A percentile compares a stretch with the other conserved stretches of the same genome.
phyloP scores from a whole-genome alignment of 31 red algal species.

The Asparagopsis taxiformis region DNA sequence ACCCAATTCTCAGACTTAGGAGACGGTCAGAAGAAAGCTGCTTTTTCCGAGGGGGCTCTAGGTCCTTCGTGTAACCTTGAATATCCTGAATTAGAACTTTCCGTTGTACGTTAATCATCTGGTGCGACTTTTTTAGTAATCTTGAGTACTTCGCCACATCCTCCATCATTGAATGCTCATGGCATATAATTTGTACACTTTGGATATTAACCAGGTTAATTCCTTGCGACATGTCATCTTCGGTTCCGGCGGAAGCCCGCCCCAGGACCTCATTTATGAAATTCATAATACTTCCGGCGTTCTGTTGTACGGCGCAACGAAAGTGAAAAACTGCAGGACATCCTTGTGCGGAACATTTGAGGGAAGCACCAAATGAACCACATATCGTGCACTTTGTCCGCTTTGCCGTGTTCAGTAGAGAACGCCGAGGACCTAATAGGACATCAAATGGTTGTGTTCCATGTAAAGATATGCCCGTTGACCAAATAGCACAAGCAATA shows the following conservation, averaged over 20 bases:
- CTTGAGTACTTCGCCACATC: not conserved
- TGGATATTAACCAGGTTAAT: constrained; percentile 1
- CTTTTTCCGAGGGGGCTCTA: constrained; percentile 27
- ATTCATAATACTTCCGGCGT: constrained; percentile 3
- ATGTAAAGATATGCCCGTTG: constrained; percentile 30
- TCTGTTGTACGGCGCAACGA: constrained; percentile 8
- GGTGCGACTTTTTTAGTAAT: not conserved
- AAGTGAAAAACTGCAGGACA: constrained; percentile 33
- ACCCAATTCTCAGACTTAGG: constrained; percentile 44
- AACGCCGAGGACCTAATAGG: constrained; percentile 17
- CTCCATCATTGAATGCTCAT: not conserved
- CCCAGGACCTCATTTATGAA: constrained; percentile 1
- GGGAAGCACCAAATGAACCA: constrained; percentile 10
- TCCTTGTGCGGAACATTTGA: constrained; percentile 11
- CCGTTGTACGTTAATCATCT: not conserved
- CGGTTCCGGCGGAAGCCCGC: not conserved
- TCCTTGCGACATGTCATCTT: too few relatives aligned
- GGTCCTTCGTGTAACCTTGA: constrained; percentile 12
- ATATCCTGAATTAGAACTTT: constrained; percentile 18
- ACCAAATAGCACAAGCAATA: constrained; percentile 32
- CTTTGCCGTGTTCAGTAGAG: constrained; percentile 13
- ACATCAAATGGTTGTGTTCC: constrained; percentile 13
- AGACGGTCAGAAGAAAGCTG: constrained; percentile 15
- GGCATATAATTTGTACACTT: constrained; percentile 28
- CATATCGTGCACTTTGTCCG: constrained; percentile 25